phyloP scores from a whole-genome alignment of 2,329 filamentous ascomycete genomes.

The Fusarium oxysporum region DNA sequence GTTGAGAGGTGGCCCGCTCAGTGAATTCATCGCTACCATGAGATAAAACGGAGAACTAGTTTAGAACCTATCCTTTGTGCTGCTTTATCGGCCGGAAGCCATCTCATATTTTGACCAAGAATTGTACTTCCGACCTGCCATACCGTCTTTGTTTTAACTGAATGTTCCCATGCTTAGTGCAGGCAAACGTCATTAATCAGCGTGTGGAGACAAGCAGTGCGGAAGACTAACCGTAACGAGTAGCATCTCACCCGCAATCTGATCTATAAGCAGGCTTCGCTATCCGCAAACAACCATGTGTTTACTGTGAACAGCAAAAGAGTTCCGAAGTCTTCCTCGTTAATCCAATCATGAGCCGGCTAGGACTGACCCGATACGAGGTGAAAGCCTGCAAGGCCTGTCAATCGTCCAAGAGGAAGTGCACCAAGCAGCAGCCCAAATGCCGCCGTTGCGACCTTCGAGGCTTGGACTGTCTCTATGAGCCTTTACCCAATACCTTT shows the following conservation, averaged over 20 bases:
- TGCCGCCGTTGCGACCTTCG: slow-evolving; percentile 34
- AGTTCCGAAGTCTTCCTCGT: too few species aligned
- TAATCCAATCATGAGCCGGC: neutral
- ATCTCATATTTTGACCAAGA: too few species aligned
- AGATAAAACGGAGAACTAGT: neutral
- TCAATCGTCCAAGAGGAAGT: slow-evolving; percentile 34
- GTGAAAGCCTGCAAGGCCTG: slow-evolving; percentile 30
- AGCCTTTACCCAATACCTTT: slow-evolving; percentile 12
- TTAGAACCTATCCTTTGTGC: fast-evolving
- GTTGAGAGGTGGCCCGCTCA: too few species aligned
- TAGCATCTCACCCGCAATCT: neutral
- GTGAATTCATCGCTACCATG: neutral
- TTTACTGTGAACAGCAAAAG: neutral
- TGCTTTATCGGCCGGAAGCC: neutral
- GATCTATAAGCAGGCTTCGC: neutral
- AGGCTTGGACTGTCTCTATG: slow-evolving; percentile 37
- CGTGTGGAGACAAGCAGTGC: neutral
- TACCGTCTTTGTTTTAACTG: too few species aligned
- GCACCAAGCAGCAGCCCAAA: slow-evolving; percentile 29
- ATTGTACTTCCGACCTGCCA: too few species aligned
- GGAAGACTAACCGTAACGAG: slow-evolving; percentile 23
- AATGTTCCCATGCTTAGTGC: neutral
- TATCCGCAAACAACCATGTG: neutral
- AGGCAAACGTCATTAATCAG: neutral
- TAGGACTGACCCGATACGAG: neutral